Evolutionary conservation across 208 protist genomes (phyloP), one percentile per base, ranked within the genome.

Genomic region (Trypanosoma congolense): DNA sequence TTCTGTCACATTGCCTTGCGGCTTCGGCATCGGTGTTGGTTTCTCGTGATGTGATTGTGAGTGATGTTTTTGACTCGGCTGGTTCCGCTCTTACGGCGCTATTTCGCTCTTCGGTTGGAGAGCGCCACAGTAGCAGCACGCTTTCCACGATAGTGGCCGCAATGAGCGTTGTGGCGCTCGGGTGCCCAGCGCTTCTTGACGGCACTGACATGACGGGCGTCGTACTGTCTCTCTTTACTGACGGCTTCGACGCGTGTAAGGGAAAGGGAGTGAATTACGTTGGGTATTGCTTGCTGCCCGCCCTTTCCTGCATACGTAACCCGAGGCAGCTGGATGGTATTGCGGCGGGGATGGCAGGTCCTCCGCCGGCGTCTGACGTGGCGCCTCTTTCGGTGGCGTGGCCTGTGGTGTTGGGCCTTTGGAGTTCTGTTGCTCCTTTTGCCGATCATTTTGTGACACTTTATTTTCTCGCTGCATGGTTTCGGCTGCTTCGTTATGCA

Each of bases 371-470:
- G 41, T 18, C 31, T 46, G 36, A 26, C 29, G 24, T 49, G 59
- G 63, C n/a, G 30, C n/a, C 16, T 59, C 25, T 28, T 1, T 10
- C 10, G 12, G 9, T 22, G 50, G 36, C 31, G 8, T 51, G 45
- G 47, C 4, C 25, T 10, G 26, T n/a, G 18, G 44, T 60, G 40
- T 60, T 67, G n/a, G 51, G 47, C 19, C 12, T 58, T 8, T 52
- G 24, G 45, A 61, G 48, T 42, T 54, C 50, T 22, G 4, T 67
- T 26, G 31, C 55, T 19, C 52, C 61, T 0, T 60, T 67, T 46
- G 51, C 61, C 0, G 61, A 67, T 41, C 52, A 67, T 35, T 54
- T 69, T 24, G 44, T 54, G 2, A 33, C 47, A 14, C 26, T 54
- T 14, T 62, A 69, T 42, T 55, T 58, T 26, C 35, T 62, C 3